These are phyloP conservation scores for Phanerochaete carnosa DNA, from an alignment of 768 basidiomycete species.

Conservation along the genomic window DNA sequence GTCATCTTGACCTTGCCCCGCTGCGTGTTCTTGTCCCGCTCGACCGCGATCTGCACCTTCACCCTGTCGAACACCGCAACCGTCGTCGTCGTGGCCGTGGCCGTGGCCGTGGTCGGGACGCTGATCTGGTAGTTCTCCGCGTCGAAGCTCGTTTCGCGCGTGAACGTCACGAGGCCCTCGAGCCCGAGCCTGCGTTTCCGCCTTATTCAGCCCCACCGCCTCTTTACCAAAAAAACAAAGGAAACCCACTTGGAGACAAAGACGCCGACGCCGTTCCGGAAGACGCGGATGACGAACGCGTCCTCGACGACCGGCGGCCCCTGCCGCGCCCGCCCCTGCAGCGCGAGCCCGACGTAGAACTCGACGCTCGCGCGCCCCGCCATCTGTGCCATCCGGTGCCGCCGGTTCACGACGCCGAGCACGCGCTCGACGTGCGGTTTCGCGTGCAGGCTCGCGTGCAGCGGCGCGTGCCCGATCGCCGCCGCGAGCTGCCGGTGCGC, in stretches of 20 bases:
- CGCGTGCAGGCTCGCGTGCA: conserved; percentile 87
- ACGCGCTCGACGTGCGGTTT: conserved; percentile 85
- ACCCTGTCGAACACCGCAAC: conserved; percentile 95
- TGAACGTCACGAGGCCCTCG: conserved; percentile 94
- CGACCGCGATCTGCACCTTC: conserved; percentile 83
- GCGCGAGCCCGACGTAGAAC: conserved; percentile 92
- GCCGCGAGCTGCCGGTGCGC: conserved; percentile 92
- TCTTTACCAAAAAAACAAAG: neutral
- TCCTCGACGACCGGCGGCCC: conserved; percentile 68
- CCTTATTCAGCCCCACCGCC: neutral
- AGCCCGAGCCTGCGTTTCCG: conserved; percentile 68
- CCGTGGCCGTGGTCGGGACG: conserved; percentile 49
- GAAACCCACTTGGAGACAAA: conserved; percentile 85
- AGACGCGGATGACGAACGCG: conserved; percentile 90
- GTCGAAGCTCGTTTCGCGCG: conserved; percentile 84
- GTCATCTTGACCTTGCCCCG: conserved; percentile 87
- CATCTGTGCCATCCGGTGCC: conserved; percentile 97
- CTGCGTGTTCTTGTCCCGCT: conserved; percentile 94
- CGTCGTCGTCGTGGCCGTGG: conserved; percentile 36
- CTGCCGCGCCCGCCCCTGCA: conserved; percentile 64
- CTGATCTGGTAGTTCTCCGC: conserved; percentile 86
- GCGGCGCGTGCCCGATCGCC: conserved; percentile 76
- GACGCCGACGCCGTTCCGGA: conserved; percentile 94
- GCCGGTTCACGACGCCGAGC: conserved; percentile 81
- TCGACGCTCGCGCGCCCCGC: conserved; percentile 95